phyloP scores from a whole-genome alignment of 768 basidiomycete species.

The Hortiboletus campestris region DNA sequence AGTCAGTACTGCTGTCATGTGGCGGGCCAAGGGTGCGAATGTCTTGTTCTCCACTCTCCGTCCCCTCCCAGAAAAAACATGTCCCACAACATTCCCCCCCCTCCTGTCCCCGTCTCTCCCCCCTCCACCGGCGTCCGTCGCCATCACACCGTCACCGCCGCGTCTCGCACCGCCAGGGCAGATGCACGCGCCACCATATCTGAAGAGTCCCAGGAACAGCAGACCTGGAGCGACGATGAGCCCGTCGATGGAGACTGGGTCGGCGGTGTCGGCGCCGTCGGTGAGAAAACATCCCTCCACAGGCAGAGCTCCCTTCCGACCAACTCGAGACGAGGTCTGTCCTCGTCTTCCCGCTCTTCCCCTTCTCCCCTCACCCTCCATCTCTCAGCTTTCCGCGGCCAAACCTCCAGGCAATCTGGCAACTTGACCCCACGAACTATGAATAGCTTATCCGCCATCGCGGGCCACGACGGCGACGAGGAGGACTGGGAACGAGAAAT shows the following conservation, averaged over 20 bases:
- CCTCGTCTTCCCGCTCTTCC: neutral
- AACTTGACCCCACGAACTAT: conserved; percentile 68
- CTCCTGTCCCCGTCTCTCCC: conserved; percentile 38
- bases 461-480: conserved; percentile 84
- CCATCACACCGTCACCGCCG: conserved; percentile 79
- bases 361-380: conserved; percentile 3
- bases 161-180: conserved; percentile 62
- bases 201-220: conserved; percentile 61
- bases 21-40: conserved; percentile 27
- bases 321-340: conserved; percentile 71
- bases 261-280: conserved; percentile 77
- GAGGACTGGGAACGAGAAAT: conserved; percentile 81
- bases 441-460: conserved; percentile 82
- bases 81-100: conserved; percentile 44
- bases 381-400: conserved; percentile 49
- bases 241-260: conserved; percentile 80
- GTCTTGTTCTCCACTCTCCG: neutral
- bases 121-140: conserved; percentile 59
- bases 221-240: conserved; percentile 72
- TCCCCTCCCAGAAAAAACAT: conserved; percentile 19
- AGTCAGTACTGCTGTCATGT: conserved; percentile 14
- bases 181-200: conserved; percentile 62
- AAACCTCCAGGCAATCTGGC: conserved; percentile 52
- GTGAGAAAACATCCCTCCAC: conserved; percentile 77
- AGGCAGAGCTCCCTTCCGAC: conserved; percentile 81